phyloP scores from a whole-genome alignment of 495 filamentous ascomycete species.

The Xylaria castorea region DNA sequence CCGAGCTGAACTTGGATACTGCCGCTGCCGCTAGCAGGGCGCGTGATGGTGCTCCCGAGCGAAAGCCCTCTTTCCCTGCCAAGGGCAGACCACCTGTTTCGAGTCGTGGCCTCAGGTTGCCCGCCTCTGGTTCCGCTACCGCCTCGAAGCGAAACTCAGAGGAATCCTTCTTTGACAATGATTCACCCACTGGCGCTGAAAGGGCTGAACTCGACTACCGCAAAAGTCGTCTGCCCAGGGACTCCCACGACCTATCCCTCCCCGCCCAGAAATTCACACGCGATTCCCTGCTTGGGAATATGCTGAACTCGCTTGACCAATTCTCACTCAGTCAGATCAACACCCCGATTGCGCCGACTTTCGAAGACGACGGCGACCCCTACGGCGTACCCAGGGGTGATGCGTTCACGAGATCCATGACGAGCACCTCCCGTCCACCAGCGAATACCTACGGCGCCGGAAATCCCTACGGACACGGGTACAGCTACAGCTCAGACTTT shows the following conservation, averaged over 20 bases:
- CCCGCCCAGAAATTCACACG: conserved; percentile 75
- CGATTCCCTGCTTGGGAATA: conserved; percentile 89
- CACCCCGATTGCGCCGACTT: conserved; percentile 36
- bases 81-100: conserved; percentile 42
- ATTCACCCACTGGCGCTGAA: conserved; percentile 33
- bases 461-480: conserved; percentile 67
- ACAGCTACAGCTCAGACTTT: conserved; percentile 76
- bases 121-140: conserved; percentile 26
- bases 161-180: conserved; percentile 39
- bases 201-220: conserved; percentile 46
- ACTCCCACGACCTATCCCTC: conserved; percentile 89
- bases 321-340: conserved; percentile 64
- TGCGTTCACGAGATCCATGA: conserved; percentile 36
- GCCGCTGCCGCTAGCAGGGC: conserved; percentile 28
- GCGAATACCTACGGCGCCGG: conserved; percentile 34
- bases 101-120: conserved; percentile 37
- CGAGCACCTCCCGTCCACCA: conserved; percentile 33
- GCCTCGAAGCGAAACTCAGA: conserved; percentile 35
- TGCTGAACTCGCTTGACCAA: conserved; percentile 88
- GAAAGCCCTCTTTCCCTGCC: conserved; percentile 25
- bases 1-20: conserved; percentile 43
- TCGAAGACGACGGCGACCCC: conserved; percentile 48
- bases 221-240: conserved; percentile 51
- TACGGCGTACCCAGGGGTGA: conserved; percentile 39
- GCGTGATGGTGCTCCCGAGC: conserved; percentile 36